A percentile compares a stretch with the other conserved stretches of the same genome.
phyloP scores from a whole-genome alignment of 805 yeast genomes.

The Pichia occidentalis region DNA sequence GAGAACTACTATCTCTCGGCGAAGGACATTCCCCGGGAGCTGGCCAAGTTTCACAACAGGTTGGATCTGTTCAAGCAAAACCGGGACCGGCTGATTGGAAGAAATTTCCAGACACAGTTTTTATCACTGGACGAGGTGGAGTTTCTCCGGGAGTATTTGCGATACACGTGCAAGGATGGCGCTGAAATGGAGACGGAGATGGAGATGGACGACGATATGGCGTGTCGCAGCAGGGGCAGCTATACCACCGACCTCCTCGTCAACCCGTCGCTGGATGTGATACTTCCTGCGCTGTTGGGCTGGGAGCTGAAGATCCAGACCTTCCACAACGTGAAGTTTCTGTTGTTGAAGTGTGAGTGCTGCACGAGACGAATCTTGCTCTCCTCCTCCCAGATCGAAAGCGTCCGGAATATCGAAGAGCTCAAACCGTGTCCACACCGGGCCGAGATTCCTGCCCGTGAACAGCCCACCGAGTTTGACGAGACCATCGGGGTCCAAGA shows the following conservation, averaged over 20 bases:
- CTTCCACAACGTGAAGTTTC: conserved; percentile 22
- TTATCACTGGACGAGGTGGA: conserved; percentile 2
- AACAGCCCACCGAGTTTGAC: conserved; percentile 14
- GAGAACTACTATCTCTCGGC: conserved; percentile 23
- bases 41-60: conserved; percentile 15
- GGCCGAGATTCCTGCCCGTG: conserved; percentile 17
- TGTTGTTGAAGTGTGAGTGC: conserved; percentile 28
- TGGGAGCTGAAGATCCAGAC: conserved; percentile 31
- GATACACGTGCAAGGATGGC: conserved; percentile 12
- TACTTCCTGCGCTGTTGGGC: conserved; percentile 27
- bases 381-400: conserved; percentile 1
- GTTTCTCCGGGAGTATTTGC: conserved; percentile 8
- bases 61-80: conserved; percentile 15
- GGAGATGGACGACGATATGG: neutral
- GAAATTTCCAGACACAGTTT: conserved; percentile 8
- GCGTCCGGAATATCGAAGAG: conserved; percentile 10
- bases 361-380: conserved; percentile 33
- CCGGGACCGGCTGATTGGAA: conserved; percentile 12
- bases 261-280: conserved; percentile 8
- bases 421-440: conserved; percentile 26
- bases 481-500: conserved; percentile 9
- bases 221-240: neutral
- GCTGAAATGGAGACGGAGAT: conserved; percentile 9
- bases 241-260: too few relatives aligned
- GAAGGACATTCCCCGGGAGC: conserved; percentile 23